Evolutionary conservation across 2,329 filamentous ascomycete genomes (phyloP).

Genomic region (Zasmidium citrigriseum): DNA sequence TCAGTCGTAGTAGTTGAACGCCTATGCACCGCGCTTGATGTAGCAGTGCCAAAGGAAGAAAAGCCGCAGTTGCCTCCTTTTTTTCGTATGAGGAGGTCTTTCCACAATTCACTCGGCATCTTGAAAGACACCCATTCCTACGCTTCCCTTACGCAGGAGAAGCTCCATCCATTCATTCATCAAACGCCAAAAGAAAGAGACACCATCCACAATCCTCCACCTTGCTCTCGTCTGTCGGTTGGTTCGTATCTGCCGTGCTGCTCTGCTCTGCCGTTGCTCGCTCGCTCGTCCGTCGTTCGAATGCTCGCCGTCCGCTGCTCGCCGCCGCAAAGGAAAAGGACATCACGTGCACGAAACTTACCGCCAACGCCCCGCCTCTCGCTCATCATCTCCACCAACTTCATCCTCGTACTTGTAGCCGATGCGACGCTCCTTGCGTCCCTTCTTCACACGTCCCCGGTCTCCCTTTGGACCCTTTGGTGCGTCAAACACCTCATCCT

Average conservation of each 20-base stretch:
- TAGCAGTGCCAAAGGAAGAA: too few relatives aligned
- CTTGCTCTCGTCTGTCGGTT: too few relatives aligned
- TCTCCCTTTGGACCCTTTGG: slow-evolving; percentile 52
- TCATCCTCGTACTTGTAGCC: slow-evolving; percentile 52
- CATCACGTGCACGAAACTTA: not conserved
- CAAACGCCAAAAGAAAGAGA: not conserved
- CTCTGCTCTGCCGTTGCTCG: slow-evolving; percentile 1
- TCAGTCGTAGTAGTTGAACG: too few relatives aligned
- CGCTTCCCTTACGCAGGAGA: not conserved
- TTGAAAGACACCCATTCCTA: not conserved
- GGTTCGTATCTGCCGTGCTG: not conserved
- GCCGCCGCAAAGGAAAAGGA: not conserved
- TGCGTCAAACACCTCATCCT: slow-evolving; percentile 27
- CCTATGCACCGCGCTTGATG: too few relatives aligned
- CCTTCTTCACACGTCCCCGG: slow-evolving; percentile 47
- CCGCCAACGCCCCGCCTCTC: slow-evolving; percentile 10
- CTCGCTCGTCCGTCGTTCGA: too few relatives aligned
- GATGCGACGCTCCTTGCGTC: slow-evolving; percentile 46
- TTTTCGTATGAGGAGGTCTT: too few relatives aligned
- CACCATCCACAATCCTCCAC: not conserved
- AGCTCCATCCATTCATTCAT: too few relatives aligned
- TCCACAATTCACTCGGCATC: too few relatives aligned
- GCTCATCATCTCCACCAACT: slow-evolving; percentile 10
- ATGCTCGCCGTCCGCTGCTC: not conserved
- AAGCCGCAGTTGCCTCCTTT: too few relatives aligned